These are phyloP conservation scores for Teratosphaeria gauchensis DNA, from an alignment of 2,329 filamentous ascomycete species.

Conservation along the genomic window DNA sequence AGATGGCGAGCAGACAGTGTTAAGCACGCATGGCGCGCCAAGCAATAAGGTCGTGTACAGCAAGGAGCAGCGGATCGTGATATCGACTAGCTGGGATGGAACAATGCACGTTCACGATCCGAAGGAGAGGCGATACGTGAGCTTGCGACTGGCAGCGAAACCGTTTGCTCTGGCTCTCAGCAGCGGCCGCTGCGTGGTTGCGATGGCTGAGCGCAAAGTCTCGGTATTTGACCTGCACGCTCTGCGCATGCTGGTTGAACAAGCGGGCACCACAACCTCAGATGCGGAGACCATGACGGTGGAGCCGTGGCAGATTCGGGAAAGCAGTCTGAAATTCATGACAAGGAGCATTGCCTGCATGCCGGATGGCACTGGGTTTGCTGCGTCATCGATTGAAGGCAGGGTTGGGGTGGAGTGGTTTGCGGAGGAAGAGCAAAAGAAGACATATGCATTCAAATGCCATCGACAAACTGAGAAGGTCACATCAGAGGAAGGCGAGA, in stretches of 20 bases:
- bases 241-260: conserved; percentile 48
- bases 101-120: conserved; percentile 78
- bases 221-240: conserved; percentile 84
- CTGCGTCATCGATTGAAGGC: conserved; percentile 85
- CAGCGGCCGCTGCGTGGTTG: conserved; percentile 79
- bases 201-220: conserved; percentile 88
- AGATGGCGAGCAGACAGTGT: conserved; percentile 45
- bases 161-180: conserved; percentile 76
- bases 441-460: conserved; percentile 98
- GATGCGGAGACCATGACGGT: conserved; percentile 15
- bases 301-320: conserved; percentile 78
- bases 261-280: conserved; percentile 25
- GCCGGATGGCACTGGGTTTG: conserved; percentile 92
- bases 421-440: conserved; percentile 78
- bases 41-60: conserved; percentile 82
- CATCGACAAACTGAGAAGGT: conserved; percentile 68
- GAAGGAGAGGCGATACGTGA: conserved; percentile 9
- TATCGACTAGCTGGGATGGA: conserved; percentile 89
- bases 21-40: conserved; percentile 64
- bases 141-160: conserved; percentile 67
- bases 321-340: conserved; percentile 93
- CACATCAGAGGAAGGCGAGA: conserved; percentile 43
- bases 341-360: conserved; percentile 89
- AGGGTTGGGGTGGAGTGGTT: conserved; percentile 98
- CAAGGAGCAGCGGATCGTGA: conserved; percentile 61